phyloP scores from a whole-genome alignment of 2,329 filamentous ascomycete genomes.

The Colletotrichum destructivum region DNA sequence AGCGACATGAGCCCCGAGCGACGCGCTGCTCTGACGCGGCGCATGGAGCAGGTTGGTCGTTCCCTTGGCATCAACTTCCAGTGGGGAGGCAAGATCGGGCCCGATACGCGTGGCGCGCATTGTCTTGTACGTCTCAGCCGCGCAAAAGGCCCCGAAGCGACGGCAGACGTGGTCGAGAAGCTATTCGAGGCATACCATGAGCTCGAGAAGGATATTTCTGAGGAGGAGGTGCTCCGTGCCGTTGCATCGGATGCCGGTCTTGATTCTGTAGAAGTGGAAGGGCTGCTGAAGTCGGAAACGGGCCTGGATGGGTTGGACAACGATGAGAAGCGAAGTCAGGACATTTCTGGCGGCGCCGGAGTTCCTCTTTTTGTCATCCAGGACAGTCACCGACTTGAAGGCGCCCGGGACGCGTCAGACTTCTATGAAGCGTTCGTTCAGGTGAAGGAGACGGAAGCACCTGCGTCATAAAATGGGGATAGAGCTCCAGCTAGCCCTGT shows the following conservation, averaged over 20 bases:
- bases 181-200: conserved; percentile 51
- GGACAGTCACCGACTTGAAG: conserved; percentile 35
- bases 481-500: too few relatives aligned
- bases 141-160: conserved; percentile 33
- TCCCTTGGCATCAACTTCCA: conserved; percentile 54
- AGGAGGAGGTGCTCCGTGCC: conserved; percentile 43
- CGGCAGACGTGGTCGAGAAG: conserved; percentile 46
- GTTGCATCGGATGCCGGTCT: conserved; percentile 46
- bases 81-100: conserved; percentile 51
- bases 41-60: conserved; percentile 49
- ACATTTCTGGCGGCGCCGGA: conserved; percentile 26
- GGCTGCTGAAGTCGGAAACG: conserved; percentile 34
- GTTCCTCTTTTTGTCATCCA: conserved; percentile 45
- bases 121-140: conserved; percentile 49
- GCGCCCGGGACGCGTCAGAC: conserved; percentile 37
- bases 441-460: conserved; percentile 32
- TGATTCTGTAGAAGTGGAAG: conserved; percentile 36
- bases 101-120: conserved; percentile 53
- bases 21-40: conserved; percentile 47
- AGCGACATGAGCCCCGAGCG: conserved; percentile 46
- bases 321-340: conserved; percentile 35
- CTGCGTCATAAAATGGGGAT: neutral
- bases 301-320: conserved; percentile 35
- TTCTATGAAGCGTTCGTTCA: conserved; percentile 45
- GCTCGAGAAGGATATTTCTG: conserved; percentile 50